Base-by-base conservation (phyloP, 148 eudicot genomes). In the Amaranthus palmeri region DNA sequence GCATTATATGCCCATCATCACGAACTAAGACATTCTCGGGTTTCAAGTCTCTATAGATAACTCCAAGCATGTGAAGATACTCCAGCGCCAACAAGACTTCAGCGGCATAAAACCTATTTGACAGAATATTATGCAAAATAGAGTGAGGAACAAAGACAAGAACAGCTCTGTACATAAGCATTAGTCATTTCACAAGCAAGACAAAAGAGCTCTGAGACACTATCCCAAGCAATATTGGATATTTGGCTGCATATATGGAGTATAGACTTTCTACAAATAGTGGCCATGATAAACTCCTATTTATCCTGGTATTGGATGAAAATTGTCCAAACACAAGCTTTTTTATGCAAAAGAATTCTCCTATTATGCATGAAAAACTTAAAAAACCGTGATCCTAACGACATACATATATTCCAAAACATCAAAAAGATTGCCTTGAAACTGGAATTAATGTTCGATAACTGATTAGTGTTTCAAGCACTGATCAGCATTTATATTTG, bases 1-100 rank as follows among this genome's bases (percentile, higher is more conserved):
- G 91, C 96, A 88, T 91, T 71, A 91, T 91, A 77, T 91, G 96
- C 72, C 96, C 96, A 17, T 91, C 96, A 58, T 91, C 96, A 13
- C 96, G 91, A 47, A 91, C 91, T 64, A 91, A 80, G 64, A 91
- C 91, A 54, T 91, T 91, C 81, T 90, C 96, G 2, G 96, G 96
- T 78, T 90, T 90, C 51, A 90, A 81, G 80, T 90, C 96, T 66
- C 96, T 56, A 78, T 91, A 88, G 50, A 91, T 91, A 50, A 91
- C 87, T 80, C 96, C 96, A 13, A 91, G 86, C 96, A 91, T 91
- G 83, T 91, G 96, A 51, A 91, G 88, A 79, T 91, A 91, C 83
- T 91, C 96, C 6, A 91, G 87, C 10, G 93, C 91, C 74, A 91
- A 71, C 46, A 91, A 79, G 62, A 91, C 93, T 83, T 91, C 97